Evolutionary conservation across 1,284 basidiomycete species (phyloP), one percentile per base, ranked within the genome.

Genomic region (Mycena citricolor): DNA sequence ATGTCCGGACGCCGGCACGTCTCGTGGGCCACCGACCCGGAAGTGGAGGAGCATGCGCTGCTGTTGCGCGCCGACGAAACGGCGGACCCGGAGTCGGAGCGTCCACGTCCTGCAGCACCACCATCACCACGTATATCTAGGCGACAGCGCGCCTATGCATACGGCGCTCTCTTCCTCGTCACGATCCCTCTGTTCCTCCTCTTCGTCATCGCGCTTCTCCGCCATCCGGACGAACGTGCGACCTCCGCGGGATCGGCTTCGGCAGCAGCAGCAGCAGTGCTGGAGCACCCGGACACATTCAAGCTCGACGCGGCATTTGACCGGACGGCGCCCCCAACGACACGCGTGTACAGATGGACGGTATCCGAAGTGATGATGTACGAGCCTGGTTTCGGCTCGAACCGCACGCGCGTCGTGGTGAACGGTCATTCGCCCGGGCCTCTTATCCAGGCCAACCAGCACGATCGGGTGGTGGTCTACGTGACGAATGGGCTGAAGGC

Each of bases 381-480:
- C n/a, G 60, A 67, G 0, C 68, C 69, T 0, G 71, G n/a, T 10
- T 29, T 68, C 32, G 72, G 65, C 2, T 57, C 68, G 7, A 49
- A 54, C 20, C 67, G 67, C 42, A 51, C 54, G 1, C 71, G 74
- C 67, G 54, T 73, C 5, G 68, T 72, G 5, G 69, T 77, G 16
- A 77, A 77, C 39, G 71, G 67, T 57, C 61, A 66, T 44, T 70
- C 57, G 34, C 74, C 75, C 1, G 76, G 74, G 2, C 76, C 76
- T 1, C 64, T 71, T 5, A 68, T 77, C 40, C 69, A 76, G 47
- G 73, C 64, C 2, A 76, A 76, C 55, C 59, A 67, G 66, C 71
- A 77, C 36, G 74, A 74, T 34, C 33, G 53, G 4, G 47, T 54
- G 2, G 44, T 70, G 52, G 47, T 54, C 5, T 30, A 50, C 32